A percentile compares a stretch with the other conserved stretches of the same genome.
phyloP scores from a whole-genome alignment of 2,329 filamentous ascomycete genomes.

The Trichoderma sp. region DNA sequence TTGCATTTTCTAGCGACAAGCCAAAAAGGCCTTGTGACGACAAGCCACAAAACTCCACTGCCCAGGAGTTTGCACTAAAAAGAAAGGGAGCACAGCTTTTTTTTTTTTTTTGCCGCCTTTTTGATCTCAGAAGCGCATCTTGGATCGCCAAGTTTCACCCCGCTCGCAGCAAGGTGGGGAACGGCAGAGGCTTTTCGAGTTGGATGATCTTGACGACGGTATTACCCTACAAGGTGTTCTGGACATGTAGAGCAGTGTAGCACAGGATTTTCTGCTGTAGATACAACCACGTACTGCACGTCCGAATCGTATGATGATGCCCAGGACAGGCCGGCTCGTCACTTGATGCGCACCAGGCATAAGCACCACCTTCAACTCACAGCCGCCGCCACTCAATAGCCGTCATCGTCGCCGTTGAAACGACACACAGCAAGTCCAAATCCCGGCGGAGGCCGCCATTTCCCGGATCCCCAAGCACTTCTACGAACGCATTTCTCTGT shows the following conservation, averaged over 20 bases:
- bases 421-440: neutral
- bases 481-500: neutral
- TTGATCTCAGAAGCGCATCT: conserved; percentile 12
- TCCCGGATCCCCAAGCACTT: neutral
- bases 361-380: neutral
- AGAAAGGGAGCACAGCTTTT: neutral
- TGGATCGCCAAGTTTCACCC: conserved; percentile 17
- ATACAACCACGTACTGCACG: too few relatives aligned
- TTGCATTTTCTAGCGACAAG: neutral
- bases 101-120: neutral
- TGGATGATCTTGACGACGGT: neutral
- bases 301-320: conserved; percentile 15
- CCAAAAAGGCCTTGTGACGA: conserved; percentile 14
- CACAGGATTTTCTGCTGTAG: too few relatives aligned
- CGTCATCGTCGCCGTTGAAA: neutral
- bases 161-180: conserved; percentile 2
- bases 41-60: conserved; percentile 11
- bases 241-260: neutral
- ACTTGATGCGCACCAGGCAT: conserved; percentile 1
- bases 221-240: neutral
- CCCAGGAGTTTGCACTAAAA: conserved; percentile 3
- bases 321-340: neutral
- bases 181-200: neutral
- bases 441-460: conserved; percentile 11
- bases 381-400: neutral